These are phyloP conservation scores for Wickerhamiella sergipiensis DNA, from an alignment of 805 yeast genomes.

Conservation along the genomic window DNA sequence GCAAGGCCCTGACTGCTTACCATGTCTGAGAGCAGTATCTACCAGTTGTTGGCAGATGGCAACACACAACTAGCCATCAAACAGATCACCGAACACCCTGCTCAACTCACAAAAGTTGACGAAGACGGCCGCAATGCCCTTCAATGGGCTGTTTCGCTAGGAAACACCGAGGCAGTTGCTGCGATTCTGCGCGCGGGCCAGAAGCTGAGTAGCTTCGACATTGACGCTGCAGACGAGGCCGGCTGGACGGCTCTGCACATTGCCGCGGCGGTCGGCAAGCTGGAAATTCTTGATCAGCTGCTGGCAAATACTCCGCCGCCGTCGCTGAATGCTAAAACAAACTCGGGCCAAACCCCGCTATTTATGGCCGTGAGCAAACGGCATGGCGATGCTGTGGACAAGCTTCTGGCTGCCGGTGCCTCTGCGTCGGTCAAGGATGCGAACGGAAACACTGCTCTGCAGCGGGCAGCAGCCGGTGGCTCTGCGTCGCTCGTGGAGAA, in stretches of 20 bases:
- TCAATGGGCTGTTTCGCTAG: conserved; percentile 77
- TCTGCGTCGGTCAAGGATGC: conserved; percentile 55
- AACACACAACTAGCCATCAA: background rate
- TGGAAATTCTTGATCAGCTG: conserved; percentile 33
- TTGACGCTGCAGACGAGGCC: conserved; percentile 61
- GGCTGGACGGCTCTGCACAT: conserved; percentile 89
- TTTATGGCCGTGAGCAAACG: conserved; percentile 67
- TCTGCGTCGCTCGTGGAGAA: conserved; percentile 40
- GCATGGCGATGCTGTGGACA: conserved; percentile 39
- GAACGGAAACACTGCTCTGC: conserved; percentile 52
- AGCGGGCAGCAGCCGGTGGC: conserved; percentile 76
- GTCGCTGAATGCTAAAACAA: conserved; percentile 47
- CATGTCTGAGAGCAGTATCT: background rate
- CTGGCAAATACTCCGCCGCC: conserved; percentile 32
- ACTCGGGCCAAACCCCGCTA: conserved; percentile 52
- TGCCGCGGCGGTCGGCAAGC: conserved; percentile 61
- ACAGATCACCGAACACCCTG: conserved; percentile 3
- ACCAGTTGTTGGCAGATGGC: background rate
- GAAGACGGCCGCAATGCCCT: conserved; percentile 67
- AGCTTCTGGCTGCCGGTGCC: conserved; percentile 45
- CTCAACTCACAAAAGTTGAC: conserved; percentile 28
- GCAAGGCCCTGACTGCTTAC: background rate
- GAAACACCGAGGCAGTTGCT: conserved; percentile 38
- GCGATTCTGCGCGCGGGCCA: conserved; percentile 29
- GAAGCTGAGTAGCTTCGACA: conserved; percentile 30